Conservation (phyloP, 768 basidiomycete genomes). For the Chalciporus piperatus region DNA sequence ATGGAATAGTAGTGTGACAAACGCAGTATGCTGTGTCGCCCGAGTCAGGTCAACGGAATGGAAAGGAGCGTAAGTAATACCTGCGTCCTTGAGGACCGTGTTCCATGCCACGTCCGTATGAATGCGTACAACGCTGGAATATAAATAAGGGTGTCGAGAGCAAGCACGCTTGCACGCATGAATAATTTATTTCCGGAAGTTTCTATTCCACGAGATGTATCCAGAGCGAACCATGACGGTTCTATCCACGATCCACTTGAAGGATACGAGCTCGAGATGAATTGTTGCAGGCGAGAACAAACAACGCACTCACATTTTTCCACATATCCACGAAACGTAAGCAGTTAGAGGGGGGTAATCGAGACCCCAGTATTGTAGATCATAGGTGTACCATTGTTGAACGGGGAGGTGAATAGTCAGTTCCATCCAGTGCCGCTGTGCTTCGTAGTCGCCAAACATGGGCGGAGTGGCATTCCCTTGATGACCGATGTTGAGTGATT, state of each 20-base stretch:
- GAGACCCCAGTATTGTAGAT: conserved; percentile 88
- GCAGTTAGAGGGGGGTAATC: conserved; percentile 96
- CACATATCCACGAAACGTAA: conserved; percentile 83
- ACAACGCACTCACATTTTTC: conserved; percentile 57
- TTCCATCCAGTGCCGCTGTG: conserved; percentile 96
- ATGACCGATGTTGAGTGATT: neutral
- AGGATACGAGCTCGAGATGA: conserved; percentile 1
- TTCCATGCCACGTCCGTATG: conserved; percentile 59
- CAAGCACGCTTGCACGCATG: conserved; percentile 77
- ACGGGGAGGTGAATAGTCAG: conserved; percentile 75
- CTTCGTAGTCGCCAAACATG: conserved; percentile 91
- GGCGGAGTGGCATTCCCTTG: conserved; percentile 70
- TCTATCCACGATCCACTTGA: conserved; percentile 49
- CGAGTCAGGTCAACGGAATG: neutral
- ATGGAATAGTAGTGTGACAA: conserved; percentile 74
- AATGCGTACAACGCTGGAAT: conserved; percentile 72
- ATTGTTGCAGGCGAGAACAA: conserved; percentile 3
- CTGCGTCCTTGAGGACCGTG: conserved; percentile 74
- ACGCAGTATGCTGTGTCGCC: conserved; percentile 43
- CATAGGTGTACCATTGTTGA: conserved; percentile 83
- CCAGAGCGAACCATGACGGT: conserved; percentile 68
- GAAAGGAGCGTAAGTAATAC: conserved; percentile 37
- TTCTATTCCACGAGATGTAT: conserved; percentile 71
- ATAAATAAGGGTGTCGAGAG: conserved; percentile 69
- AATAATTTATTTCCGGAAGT: conserved; percentile 62